A percentile compares a stretch with the other conserved stretches of the same genome.
Evolutionary conservation across 805 yeast species (phyloP).

Genomic region (Wickerhamiella australiensis): DNA sequence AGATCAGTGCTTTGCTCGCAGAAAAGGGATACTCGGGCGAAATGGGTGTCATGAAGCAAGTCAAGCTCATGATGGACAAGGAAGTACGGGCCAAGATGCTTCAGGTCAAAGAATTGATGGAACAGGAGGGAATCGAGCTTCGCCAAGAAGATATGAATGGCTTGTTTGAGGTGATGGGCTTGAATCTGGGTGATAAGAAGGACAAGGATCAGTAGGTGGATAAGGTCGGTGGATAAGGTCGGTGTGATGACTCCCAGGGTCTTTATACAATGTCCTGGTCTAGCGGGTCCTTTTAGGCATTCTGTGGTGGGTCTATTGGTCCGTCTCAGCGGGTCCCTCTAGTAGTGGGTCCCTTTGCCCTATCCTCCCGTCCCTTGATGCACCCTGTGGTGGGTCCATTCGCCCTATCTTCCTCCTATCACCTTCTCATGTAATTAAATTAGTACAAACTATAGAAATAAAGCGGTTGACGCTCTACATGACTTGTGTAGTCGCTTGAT

Average conservation of each 20-base stretch:
- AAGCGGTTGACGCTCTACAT: neutral
- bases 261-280: too few species aligned
- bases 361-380: too few species aligned
- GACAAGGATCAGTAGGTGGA: neutral
- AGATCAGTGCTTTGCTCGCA: slow-evolving; percentile 17
- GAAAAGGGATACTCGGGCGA: slow-evolving; percentile 22
- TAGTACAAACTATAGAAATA: neutral
- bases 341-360: too few species aligned
- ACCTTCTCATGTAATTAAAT: too few species aligned
- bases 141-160: slow-evolving; percentile 17
- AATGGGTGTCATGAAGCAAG: slow-evolving; percentile 19
- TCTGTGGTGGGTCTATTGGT: too few species aligned
- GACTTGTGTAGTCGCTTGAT: neutral
- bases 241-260: too few species aligned
- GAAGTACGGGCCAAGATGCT: slow-evolving; percentile 23
- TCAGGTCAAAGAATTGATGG: slow-evolving; percentile 18
- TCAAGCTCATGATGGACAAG: slow-evolving; percentile 24
- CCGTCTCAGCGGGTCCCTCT: too few species aligned
- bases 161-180: slow-evolving; percentile 15
- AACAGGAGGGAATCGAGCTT: slow-evolving; percentile 19
- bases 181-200: slow-evolving; percentile 4
- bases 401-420: too few species aligned
- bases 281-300: too few species aligned
- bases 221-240: neutral
- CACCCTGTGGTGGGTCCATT: too few species aligned